These are phyloP conservation scores for Aspergillus ostianus DNA, from an alignment of 495 filamentous ascomycete genomes.

Conservation along the genomic window DNA sequence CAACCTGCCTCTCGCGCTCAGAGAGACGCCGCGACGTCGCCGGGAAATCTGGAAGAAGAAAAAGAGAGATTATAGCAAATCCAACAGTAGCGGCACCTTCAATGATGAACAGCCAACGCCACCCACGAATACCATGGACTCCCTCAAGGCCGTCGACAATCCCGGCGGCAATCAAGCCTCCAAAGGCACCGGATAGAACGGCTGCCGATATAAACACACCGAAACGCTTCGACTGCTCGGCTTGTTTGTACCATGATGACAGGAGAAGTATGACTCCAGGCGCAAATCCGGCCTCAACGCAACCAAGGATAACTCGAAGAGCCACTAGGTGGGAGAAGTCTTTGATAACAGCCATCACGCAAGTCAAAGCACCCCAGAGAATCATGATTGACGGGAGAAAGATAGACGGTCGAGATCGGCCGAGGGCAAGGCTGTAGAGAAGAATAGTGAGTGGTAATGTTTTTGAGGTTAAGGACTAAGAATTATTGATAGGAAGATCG, in stretches of 20 bases:
- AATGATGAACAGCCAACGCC: conserved; percentile 75
- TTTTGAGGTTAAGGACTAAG: background rate
- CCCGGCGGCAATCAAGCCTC: conserved; percentile 47
- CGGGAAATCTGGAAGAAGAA: conserved; percentile 34
- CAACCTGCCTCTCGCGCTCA: conserved; percentile 22
- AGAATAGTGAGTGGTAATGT: background rate
- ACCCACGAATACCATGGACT: conserved; percentile 55
- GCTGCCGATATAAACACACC: conserved; percentile 51
- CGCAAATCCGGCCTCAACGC: conserved; percentile 44
- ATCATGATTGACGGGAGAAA: conserved; percentile 46
- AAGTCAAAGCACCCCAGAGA: conserved; percentile 37
- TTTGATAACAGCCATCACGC: conserved; percentile 44
- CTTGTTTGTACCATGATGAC: conserved; percentile 51
- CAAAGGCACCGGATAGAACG: conserved; percentile 48
- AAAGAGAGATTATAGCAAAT: conserved; percentile 23
- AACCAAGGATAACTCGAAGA: conserved; percentile 34
- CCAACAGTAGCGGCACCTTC: conserved; percentile 57
- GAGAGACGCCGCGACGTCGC: conserved; percentile 26
- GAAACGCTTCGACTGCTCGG: conserved; percentile 50
- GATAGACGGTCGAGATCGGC: conserved; percentile 37
- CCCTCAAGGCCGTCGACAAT: conserved; percentile 31
- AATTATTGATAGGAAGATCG: background rate
- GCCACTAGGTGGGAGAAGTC: conserved; percentile 42
- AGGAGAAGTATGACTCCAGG: conserved; percentile 47
- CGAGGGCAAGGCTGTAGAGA: conserved; percentile 38